These are phyloP conservation scores for Aspergillus pseudoglaucus DNA, from an alignment of 2,329 filamentous ascomycete genomes.

Conservation along the genomic window DNA sequence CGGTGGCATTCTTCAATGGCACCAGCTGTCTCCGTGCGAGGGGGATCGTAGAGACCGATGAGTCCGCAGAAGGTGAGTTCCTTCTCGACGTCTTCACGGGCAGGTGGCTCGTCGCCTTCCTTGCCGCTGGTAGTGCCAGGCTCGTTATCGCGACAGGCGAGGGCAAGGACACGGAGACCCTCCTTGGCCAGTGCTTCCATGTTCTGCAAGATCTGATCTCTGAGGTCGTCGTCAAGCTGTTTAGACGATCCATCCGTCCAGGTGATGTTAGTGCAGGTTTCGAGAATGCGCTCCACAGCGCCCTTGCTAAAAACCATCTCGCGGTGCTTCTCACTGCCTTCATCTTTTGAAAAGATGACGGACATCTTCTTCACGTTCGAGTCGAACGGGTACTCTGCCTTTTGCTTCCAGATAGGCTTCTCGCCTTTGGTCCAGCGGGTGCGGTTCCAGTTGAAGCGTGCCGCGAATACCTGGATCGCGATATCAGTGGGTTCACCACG, in stretches of 20 bases:
- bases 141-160: constrained; percentile 45
- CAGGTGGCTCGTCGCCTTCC: constrained; percentile 16
- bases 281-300: constrained; percentile 63
- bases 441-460: constrained; percentile 60
- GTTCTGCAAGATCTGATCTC: constrained; percentile 55
- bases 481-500: constrained; percentile 66
- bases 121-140: constrained; percentile 2
- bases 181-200: constrained; percentile 63
- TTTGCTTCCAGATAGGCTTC: constrained; percentile 48
- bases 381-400: constrained; percentile 67
- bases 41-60: constrained; percentile 79
- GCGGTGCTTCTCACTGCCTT: constrained; percentile 11
- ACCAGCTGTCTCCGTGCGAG: constrained; percentile 69
- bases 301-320: constrained; percentile 38
- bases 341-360: constrained; percentile 51
- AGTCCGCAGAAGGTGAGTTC: constrained; percentile 71
- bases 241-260: constrained; percentile 33
- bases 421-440: constrained; percentile 47
- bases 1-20: constrained; percentile 64
- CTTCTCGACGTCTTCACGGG: constrained; percentile 58
- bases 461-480: constrained; percentile 67
- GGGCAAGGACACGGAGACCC: constrained; percentile 62
- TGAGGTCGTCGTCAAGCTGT: constrained; percentile 48
- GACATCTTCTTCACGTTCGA: constrained; percentile 72
- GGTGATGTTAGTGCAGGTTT: constrained; percentile 52